A percentile compares a stretch with the other conserved stretches of the same genome.
Conservation (phyloP, 2,329 filamentous ascomycete species). For the Alternaria atra region DNA sequence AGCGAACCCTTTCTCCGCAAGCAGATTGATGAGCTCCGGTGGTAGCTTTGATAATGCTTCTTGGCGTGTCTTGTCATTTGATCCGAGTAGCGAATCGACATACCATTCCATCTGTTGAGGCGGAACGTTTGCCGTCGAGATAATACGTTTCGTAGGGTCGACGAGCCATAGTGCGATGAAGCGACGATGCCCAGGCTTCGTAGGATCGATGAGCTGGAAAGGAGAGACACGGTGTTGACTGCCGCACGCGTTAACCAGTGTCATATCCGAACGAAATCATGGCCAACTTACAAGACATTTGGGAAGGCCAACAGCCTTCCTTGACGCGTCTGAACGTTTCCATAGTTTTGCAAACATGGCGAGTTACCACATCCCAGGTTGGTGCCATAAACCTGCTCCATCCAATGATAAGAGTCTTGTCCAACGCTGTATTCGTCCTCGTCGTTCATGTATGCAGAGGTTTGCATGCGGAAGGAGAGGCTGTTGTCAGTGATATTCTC, state of each 20-base stretch:
- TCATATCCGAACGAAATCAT: not conserved
- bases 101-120: conserved; percentile 62
- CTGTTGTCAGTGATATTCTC: conserved; percentile 64
- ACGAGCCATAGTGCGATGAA: conserved; percentile 68
- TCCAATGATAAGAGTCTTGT: conserved; percentile 23
- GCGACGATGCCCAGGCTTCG: conserved; percentile 64
- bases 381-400: conserved; percentile 30
- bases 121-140: conserved; percentile 62
- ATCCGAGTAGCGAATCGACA: conserved; percentile 25
- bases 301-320: conserved; percentile 66
- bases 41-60: conserved; percentile 22
- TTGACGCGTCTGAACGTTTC: conserved; percentile 55
- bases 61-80: not conserved
- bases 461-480: conserved; percentile 35
- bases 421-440: conserved; percentile 13
- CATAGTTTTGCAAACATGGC: conserved; percentile 52
- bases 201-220: conserved; percentile 61
- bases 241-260: not conserved
- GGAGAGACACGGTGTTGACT: conserved; percentile 40
- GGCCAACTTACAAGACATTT: conserved; percentile 48
- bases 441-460: conserved; percentile 10
- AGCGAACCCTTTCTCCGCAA: conserved; percentile 15
- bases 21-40: conserved; percentile 22
- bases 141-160: conserved; percentile 62
- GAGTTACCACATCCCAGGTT: conserved; percentile 1